phyloP scores from a whole-genome alignment of 495 filamentous ascomycete species.

The Penicillium waksmanii region DNA sequence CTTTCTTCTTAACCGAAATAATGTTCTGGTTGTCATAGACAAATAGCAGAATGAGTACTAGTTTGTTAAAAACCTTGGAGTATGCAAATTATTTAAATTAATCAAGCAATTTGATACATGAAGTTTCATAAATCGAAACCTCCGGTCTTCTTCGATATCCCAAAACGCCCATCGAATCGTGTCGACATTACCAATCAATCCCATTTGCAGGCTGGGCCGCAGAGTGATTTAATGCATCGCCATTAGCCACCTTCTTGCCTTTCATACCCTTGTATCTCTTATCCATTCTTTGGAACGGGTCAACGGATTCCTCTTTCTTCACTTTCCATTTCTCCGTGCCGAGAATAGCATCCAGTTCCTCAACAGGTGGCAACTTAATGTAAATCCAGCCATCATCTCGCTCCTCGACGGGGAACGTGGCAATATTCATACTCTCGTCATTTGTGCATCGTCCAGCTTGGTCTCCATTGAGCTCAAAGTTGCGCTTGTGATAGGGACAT shows the following conservation, averaged over 20 bases:
- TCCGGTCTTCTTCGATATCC: background rate
- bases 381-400: conserved; percentile 82
- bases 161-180: background rate
- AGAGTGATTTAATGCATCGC: conserved; percentile 46
- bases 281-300: conserved; percentile 72
- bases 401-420: conserved; percentile 83
- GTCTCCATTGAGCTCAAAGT: conserved; percentile 75
- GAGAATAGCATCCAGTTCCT: conserved; percentile 81
- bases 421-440: conserved; percentile 77
- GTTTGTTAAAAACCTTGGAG: too few relatives aligned
- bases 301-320: conserved; percentile 66
- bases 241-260: conserved; percentile 59
- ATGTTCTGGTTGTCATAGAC: too few relatives aligned
- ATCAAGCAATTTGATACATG: background rate
- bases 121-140: background rate
- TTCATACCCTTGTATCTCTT: conserved; percentile 60
- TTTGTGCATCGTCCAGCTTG: conserved; percentile 75
- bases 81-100: too few relatives aligned
- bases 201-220: conserved; percentile 51
- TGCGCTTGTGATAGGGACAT: conserved; percentile 92
- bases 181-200: conserved; percentile 68
- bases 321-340: conserved; percentile 87
- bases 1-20: too few relatives aligned
- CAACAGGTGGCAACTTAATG: conserved; percentile 79
- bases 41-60: too few relatives aligned